phyloP scores from a whole-genome alignment of 805 yeast genomes.

The Yarrowia sp. region DNA sequence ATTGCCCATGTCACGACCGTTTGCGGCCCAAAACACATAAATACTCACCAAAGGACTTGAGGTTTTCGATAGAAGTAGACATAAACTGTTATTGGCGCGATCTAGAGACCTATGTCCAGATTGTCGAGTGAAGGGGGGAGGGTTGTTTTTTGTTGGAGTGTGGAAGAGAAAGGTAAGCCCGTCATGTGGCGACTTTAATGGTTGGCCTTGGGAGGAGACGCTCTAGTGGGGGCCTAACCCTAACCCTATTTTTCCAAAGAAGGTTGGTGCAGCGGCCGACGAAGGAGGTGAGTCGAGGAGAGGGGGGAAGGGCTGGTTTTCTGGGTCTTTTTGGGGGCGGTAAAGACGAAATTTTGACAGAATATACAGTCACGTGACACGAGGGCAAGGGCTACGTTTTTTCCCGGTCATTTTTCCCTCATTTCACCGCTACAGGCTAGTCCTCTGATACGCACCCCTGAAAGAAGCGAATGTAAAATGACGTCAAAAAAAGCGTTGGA shows the following conservation, averaged over 20 bases:
- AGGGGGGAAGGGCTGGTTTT: too few species aligned
- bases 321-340: too few species aligned
- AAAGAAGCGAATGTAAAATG: slow-evolving; percentile 21
- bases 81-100: slow-evolving; percentile 49
- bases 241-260: slow-evolving; percentile 17
- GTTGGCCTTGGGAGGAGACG: slow-evolving; percentile 15
- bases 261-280: slow-evolving; percentile 10
- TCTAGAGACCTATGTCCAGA: slow-evolving; percentile 24
- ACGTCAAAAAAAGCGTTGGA: slow-evolving; percentile 6
- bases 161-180: slow-evolving; percentile 17
- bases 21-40: background rate
- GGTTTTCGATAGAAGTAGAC: slow-evolving; percentile 81
- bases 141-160: slow-evolving; percentile 3
- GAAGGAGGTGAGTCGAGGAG: slow-evolving; percentile 1
- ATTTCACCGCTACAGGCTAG: background rate
- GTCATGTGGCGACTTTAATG: slow-evolving; percentile 35
- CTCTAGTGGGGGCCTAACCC: slow-evolving; percentile 15
- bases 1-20: background rate
- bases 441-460: slow-evolving; percentile 19
- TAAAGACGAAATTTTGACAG: too few species aligned
- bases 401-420: background rate
- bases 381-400: background rate
- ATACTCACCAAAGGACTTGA: slow-evolving; percentile 54
- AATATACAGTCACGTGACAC: too few species aligned
- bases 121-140: slow-evolving; percentile 6